Percentiles rank a stretch among this genome's conserved stretches.
Conservation (phyloP, 2,329 filamentous ascomycete genomes). For the Ceratocystis cacaofunesta region DNA sequence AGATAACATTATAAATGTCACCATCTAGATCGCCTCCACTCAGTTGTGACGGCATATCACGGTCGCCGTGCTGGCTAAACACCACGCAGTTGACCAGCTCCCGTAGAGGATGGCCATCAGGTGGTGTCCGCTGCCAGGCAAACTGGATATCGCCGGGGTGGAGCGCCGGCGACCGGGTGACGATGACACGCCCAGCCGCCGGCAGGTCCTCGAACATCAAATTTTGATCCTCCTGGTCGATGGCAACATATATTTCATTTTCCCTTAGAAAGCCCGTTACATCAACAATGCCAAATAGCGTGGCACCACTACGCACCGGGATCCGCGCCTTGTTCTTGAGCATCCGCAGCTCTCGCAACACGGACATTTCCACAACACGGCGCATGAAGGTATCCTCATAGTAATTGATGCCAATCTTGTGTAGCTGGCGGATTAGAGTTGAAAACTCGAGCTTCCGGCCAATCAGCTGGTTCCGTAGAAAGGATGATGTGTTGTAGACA, state of each 20-base stretch:
- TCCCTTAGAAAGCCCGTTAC: conserved; percentile 56
- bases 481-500: conserved; percentile 47
- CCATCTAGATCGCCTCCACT: conserved; percentile 75
- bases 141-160: conserved; percentile 69
- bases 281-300: conserved; percentile 71
- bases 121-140: conserved; percentile 47
- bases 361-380: conserved; percentile 52
- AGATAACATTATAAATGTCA: conserved; percentile 69
- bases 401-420: conserved; percentile 47
- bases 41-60: conserved; percentile 65
- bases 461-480: conserved; percentile 48
- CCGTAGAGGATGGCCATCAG: conserved; percentile 42
- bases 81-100: conserved; percentile 58
- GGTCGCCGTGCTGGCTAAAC: conserved; percentile 54
- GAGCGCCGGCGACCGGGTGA: conserved; percentile 68
- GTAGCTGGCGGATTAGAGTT: conserved; percentile 44
- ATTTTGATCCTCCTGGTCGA: conserved; percentile 24
- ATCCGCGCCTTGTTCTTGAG: conserved; percentile 71
- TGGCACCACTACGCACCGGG: conserved; percentile 53
- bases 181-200: conserved; percentile 33
- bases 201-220: conserved; percentile 2
- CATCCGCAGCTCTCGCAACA: conserved; percentile 55
- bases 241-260: conserved; percentile 52
- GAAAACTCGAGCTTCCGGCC: conserved; percentile 45
- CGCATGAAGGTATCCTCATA: conserved; percentile 53